Evolutionary conservation across 2,329 filamentous ascomycete genomes (phyloP), one percentile per base, ranked within the genome.

Genomic region (Nemania serpens): DNA sequence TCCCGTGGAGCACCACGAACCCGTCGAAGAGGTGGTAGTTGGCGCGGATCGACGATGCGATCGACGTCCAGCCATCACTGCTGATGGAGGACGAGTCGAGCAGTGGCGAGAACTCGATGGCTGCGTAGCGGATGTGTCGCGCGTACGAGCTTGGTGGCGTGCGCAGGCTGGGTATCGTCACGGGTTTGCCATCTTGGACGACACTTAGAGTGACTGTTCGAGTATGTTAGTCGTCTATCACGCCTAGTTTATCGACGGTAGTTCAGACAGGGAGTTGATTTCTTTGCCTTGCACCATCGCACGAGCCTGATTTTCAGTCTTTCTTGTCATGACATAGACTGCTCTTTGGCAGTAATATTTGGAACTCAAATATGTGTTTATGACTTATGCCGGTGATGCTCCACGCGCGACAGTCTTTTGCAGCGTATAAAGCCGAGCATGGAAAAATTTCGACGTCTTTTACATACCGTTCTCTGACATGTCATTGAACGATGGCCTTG

Each of bases 61-160:
- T 95, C 72, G 92, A 85, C 11, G 90, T 88, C 93, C 92, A 97
- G 59, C 92, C 92, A 45, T 85, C 84, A 17, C 91, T 91, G 62
- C 93, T 91, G 74, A 97, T 96, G 56, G 91, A 95, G 73, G 90
- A 94, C 64, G 91, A 96, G 77, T 97, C 93, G 3, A 97, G 86
- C 39, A 97, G 78, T 25, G 91, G 89, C 52, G 88, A 83, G 75
- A 96, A 97, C 72, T 97, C 93, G 57, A 93, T 83, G 36, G 95
- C 89, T 3, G 87, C 87, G 75, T 96, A 97, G 59, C 92, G 86
- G 62, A 97, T 88, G 70, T 91, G 90, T 25, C 91, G 87, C 36
- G 89, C 85, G 75, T 96, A 94, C 29, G 89, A 85, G 69, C 90
- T 95, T 33, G 87, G 82, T 1, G 93, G 93, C 5, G 93, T 96